phyloP scores from a whole-genome alignment of 768 basidiomycete species.

The Rhodotorula toruloides region DNA sequence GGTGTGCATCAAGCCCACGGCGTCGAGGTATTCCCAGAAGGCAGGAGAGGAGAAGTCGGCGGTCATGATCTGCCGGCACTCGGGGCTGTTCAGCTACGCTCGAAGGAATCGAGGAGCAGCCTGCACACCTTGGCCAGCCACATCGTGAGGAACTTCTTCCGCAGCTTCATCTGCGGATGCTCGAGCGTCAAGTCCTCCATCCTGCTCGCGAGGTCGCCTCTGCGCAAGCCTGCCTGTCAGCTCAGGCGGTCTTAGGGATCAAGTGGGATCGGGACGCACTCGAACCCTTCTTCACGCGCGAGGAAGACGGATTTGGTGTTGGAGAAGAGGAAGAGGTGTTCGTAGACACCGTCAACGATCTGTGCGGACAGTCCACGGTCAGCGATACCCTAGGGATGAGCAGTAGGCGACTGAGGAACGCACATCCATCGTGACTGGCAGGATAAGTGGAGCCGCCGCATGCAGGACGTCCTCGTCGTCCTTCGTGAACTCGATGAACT shows the following conservation, averaged over 20 bases:
- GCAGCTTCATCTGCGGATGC: constrained; percentile 15
- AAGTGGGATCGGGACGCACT: background rate
- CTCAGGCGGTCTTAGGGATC: background rate
- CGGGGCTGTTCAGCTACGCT: too few species aligned
- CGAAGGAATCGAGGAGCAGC: too few species aligned
- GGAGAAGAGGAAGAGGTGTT: constrained; percentile 14
- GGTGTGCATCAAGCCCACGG: constrained; percentile 19
- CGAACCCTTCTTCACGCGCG: background rate
- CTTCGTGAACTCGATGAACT: constrained; percentile 16
- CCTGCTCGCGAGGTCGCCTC: constrained; percentile 4
- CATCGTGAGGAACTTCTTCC: constrained; percentile 17
- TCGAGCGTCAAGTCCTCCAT: constrained; percentile 12
- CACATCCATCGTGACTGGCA: constrained; percentile 9
- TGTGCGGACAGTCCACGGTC: too few species aligned
- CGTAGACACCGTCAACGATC: constrained; percentile 20
- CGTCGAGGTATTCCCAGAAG: constrained; percentile 4
- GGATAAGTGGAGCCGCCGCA: constrained; percentile 6
- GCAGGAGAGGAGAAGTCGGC: background rate
- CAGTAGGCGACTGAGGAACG: too few species aligned
- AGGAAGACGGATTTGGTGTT: constrained; percentile 10
- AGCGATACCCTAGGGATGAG: too few species aligned
- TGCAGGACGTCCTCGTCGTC: constrained; percentile 2
- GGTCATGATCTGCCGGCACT: constrained; percentile 15
- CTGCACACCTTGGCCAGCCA: constrained; percentile 13
- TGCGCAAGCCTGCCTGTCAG: background rate